Conservation (phyloP, 805 yeast species). For the Metschnikowia orientalis region DNA sequence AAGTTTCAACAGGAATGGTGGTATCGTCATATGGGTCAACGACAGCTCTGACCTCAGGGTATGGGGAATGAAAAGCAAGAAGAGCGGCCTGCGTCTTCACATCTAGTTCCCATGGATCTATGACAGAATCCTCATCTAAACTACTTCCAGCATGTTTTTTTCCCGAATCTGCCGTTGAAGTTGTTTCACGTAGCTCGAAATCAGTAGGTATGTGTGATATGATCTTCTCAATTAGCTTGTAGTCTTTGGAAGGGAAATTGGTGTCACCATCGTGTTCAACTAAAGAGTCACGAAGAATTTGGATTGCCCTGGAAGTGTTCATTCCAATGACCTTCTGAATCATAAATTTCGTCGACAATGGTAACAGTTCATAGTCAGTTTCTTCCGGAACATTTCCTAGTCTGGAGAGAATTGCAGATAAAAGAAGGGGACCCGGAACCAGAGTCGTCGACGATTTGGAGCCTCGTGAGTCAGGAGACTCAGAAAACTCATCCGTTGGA, state of each 20-base stretch:
- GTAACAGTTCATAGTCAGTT: slow-evolving; percentile 5
- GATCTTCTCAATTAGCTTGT: slow-evolving; percentile 23
- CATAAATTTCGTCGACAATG: slow-evolving; percentile 20
- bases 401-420: slow-evolving; percentile 10
- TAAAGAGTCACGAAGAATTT: slow-evolving; percentile 32
- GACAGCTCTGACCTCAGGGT: slow-evolving; percentile 63
- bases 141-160: too few relatives aligned
- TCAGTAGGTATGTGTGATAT: slow-evolving; percentile 17
- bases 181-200: slow-evolving; percentile 9
- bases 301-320: slow-evolving; percentile 23
- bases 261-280: slow-evolving; percentile 30
- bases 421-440: slow-evolving; percentile 3
- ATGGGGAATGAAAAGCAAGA: slow-evolving; percentile 46
- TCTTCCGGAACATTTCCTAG: slow-evolving; percentile 9
- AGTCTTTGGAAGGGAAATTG: slow-evolving; percentile 30
- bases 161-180: slow-evolving; percentile 6
- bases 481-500: background rate
- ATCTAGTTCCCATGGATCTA: slow-evolving; percentile 26
- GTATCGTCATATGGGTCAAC: slow-evolving; percentile 58
- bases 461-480: background rate
- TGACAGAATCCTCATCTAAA: background rate
- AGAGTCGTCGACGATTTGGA: background rate
- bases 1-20: slow-evolving; percentile 44
- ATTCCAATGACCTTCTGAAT: slow-evolving; percentile 26
- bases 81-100: slow-evolving; percentile 41